Evolutionary conservation across 306 rosid species (phyloP).

Genomic region (Sphenostylis stenocarpa): DNA sequence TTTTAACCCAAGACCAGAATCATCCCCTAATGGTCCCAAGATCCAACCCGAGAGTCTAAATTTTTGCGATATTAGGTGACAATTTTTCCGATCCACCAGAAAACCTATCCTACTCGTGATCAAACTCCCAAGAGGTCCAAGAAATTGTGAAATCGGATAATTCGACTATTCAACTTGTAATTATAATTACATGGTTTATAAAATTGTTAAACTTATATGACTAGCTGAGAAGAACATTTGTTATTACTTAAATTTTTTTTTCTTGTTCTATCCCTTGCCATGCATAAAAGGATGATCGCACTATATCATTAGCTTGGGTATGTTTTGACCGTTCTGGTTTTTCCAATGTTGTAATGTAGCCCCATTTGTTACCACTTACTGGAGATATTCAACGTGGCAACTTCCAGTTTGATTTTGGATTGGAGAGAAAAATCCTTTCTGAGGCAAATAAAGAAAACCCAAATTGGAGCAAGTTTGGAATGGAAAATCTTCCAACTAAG

Average conservation of each 20-base stretch:
- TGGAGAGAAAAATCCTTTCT: conserved; percentile 67
- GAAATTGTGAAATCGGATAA: not conserved
- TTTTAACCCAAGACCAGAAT: not conserved
- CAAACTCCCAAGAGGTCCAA: not conserved
- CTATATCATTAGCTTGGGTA: not conserved
- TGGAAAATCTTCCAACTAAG: conserved; percentile 54
- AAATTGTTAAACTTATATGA: not conserved
- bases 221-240: not conserved
- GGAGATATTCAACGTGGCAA: conserved; percentile 74
- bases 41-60: not conserved
- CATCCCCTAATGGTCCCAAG: not conserved
- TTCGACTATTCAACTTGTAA: not conserved
- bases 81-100: not conserved
- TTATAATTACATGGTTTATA: not conserved
- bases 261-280: not conserved
- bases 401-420: conserved; percentile 73
- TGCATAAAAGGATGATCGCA: not conserved
- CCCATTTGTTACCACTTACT: conserved; percentile 50
- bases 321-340: not conserved
- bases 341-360: conserved; percentile 41
- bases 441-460: conserved; percentile 66
- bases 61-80: not conserved
- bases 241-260: not conserved
- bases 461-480: conserved; percentile 63
- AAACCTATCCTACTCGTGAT: not conserved